These are phyloP conservation scores for Cystoderma amianthinum DNA, from an alignment of 768 basidiomycete genomes.

Conservation along the genomic window DNA sequence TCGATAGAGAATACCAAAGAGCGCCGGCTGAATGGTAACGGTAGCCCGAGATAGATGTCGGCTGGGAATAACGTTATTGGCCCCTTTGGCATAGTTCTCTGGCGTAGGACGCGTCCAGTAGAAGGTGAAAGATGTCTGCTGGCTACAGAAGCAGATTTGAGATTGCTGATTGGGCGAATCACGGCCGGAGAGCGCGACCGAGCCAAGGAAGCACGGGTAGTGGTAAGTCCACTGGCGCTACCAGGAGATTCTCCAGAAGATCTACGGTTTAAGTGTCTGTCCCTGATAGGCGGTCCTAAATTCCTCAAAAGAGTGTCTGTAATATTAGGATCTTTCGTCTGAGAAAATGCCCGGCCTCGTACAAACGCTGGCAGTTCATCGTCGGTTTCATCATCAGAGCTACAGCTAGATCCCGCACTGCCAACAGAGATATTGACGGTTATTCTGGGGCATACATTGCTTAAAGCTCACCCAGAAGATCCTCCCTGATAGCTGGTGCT, in stretches of 20 bases:
- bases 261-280: slow-evolving; percentile 21
- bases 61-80: slow-evolving; percentile 38
- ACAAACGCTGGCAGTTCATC: slow-evolving; percentile 29
- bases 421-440: background rate
- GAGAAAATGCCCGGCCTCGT: slow-evolving; percentile 37
- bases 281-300: slow-evolving; percentile 11
- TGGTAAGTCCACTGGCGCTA: slow-evolving; percentile 21
- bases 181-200: slow-evolving; percentile 68
- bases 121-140: slow-evolving; percentile 35
- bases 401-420: slow-evolving; percentile 45
- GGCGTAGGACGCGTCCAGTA: slow-evolving; percentile 34
- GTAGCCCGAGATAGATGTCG: slow-evolving; percentile 35
- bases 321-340: slow-evolving; percentile 4
- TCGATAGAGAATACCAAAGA: slow-evolving; percentile 51
- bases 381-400: slow-evolving; percentile 56
- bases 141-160: slow-evolving; percentile 22
- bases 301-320: background rate
- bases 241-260: slow-evolving; percentile 34
- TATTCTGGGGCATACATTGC: background rate
- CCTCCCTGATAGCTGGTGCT: slow-evolving; percentile 87
- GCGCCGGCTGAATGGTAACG: slow-evolving; percentile 31
- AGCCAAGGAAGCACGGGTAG: slow-evolving; percentile 45
- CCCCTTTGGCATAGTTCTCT: slow-evolving; percentile 19
- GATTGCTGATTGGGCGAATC: slow-evolving; percentile 18
- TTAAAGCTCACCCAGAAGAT: slow-evolving; percentile 57